phyloP scores from a whole-genome alignment of 2,329 filamentous ascomycete species.

The Colletotrichum sp. region DNA sequence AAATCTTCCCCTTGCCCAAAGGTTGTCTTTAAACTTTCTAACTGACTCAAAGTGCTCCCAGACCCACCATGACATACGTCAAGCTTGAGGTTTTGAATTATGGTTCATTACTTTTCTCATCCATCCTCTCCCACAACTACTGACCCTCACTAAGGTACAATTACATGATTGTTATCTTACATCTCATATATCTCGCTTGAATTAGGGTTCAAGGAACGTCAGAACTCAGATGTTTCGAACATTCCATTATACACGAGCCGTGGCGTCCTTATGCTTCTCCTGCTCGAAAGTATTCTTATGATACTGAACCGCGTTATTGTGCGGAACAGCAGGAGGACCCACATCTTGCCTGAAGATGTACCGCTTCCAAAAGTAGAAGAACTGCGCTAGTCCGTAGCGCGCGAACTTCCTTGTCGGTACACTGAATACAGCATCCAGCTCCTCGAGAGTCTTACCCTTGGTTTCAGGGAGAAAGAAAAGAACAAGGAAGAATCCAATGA shows the following conservation, averaged over 20 bases:
- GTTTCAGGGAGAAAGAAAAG: conserved; percentile 48
- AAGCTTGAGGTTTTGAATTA: too few species aligned
- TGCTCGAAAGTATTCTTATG: background rate
- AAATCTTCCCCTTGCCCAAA: background rate
- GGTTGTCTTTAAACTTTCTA: background rate
- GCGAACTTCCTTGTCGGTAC: background rate
- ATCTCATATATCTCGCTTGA: too few species aligned
- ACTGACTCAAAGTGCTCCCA: background rate
- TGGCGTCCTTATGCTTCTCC: background rate
- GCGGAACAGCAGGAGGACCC: conserved; percentile 15
- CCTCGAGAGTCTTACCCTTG: conserved; percentile 49
- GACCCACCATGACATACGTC: too few species aligned
- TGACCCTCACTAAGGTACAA: too few species aligned
- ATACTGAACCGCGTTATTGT: background rate
- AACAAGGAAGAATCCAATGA: conserved; percentile 48
- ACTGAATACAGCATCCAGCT: conserved; percentile 35
- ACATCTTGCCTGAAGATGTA: conserved; percentile 23
- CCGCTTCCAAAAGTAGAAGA: conserved; percentile 26
- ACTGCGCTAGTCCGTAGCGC: conserved; percentile 26
- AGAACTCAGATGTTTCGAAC: too few species aligned
- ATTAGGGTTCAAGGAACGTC: too few species aligned
- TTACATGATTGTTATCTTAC: too few species aligned
- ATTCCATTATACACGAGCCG: background rate
- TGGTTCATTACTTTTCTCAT: too few species aligned
- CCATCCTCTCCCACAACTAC: too few species aligned